Evolutionary conservation across 352 stramenopile genomes (phyloP), one percentile per base, ranked within the genome.

Genomic region (Thalassiosira hispida): DNA sequence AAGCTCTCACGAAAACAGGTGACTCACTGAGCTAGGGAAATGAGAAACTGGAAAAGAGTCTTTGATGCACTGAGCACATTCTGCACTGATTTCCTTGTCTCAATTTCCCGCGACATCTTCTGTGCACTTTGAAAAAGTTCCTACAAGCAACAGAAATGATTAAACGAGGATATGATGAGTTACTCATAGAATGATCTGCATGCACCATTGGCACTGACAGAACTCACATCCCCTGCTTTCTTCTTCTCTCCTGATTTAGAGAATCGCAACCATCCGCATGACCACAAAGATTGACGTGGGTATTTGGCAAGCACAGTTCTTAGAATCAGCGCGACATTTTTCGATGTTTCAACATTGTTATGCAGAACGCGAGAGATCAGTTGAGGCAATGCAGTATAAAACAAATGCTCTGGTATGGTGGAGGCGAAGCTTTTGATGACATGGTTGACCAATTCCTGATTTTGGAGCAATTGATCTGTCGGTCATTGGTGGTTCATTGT

Each of bases 361-460:
- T 95, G 88, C 11, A 80, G 68, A n/a, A 94, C 72, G 51, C 97
- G 93, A 20, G 97, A 99, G 14, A 98, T 96, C 4, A 99, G 94
- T 91, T 99, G 98, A 27, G 97, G 97, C 67, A 99, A 95, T 49
- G 96, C 97, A 35, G 97, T 97, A 29, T 99, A 97, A 94, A 98
- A 99, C 47, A 98, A 93, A 79, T 98, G 96, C 3, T 93, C 87
- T 46, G 91, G 88, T 49, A 96, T 93, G 16, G 79, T 81, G 22
- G 53, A 67, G 16, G 71, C 77, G 22, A 85, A 79, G 40, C 44
- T 77, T 65, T 81, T 77, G 23, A 87, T 81, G 2, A 80, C 38
- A 6, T 76, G 68, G 73, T 88, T 88, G 47, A 86, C 52, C 44
- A 60, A 25, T 9, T 47, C 44, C 70, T 88, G 81, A 61, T 75